Base-by-base conservation (phyloP, 192 early-diverging fungal genomes). In the Backusella luteola region DNA sequence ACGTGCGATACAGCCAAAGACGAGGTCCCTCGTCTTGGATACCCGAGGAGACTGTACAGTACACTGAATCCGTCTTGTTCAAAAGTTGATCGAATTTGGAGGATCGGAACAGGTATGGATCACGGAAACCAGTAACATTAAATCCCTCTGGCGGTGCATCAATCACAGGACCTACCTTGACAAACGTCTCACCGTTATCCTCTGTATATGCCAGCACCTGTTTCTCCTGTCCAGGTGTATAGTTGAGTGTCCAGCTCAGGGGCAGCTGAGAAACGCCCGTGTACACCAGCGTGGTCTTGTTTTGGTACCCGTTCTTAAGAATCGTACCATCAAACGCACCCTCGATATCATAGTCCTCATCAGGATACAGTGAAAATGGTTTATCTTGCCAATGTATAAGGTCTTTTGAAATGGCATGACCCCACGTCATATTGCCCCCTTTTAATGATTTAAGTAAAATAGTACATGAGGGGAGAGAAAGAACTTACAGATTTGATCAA, bases 361-460 rank as follows among this genome's bases (percentile, higher is more conserved):
- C 52, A 11, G 78, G 73, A 32, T 74, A 11, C 9, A 79, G 36
- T 1, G 78, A 46, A 53, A 74, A 74, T 17, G 73, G 78, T 11
- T 23, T 39, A 26, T 79, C 78, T 34, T 38, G 36, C 78, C 78
- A 79, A 4, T 34, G 14, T 34, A 79, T 3, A 8, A 79, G 66
- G 42, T 79, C 73, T 3, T 46, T 75, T 32, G 59, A 67, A 66
- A 75, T 39, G 23, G 78, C 73, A 56, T 79, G 78, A 26, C 78
- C 73, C 78, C 78, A 75, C 29, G 53, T 69, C 63, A 79, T 79
- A 66, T 79, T 79, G 4, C 73, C 78, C 73, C 78, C 52, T 66
- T 11, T 0, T 34, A 29, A 59, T 35, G 2, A 32, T 32, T 32
- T 32, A 32, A 32, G 32, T 32, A 32, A 32, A 3, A 32, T 39